Conservation (phyloP, 257 asterid genomes). For the Nicotiana benthamiana region DNA sequence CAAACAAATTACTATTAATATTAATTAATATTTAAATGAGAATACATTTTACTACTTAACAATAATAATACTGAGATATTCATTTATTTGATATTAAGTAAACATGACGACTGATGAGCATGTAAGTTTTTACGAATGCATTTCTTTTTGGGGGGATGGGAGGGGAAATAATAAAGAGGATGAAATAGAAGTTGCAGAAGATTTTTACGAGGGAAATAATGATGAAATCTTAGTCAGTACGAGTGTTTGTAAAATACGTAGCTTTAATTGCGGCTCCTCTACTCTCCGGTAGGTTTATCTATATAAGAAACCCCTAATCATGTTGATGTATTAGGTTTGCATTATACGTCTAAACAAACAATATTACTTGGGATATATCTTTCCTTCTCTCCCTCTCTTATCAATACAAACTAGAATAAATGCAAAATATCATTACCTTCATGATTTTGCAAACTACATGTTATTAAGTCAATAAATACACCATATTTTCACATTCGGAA, state of each 20-base stretch:
- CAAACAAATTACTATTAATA: too few relatives aligned
- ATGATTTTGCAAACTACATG: too few relatives aligned
- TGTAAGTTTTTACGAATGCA: not conserved
- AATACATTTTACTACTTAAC: too few relatives aligned
- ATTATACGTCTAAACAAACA: not conserved
- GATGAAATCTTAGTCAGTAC: not conserved
- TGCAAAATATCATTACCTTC: too few relatives aligned
- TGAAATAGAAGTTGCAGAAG: not conserved
- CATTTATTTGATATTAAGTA: not conserved
- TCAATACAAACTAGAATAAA: too few relatives aligned
- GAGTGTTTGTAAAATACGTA: not conserved
- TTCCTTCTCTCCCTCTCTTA: too few relatives aligned
- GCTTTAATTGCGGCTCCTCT: not conserved
- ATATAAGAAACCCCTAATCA: not conserved
- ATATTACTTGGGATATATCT: not conserved
- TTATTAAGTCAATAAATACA: too few relatives aligned
- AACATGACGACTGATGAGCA: not conserved
- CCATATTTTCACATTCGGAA: too few relatives aligned
- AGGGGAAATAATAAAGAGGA: not conserved
- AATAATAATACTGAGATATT: not conserved
- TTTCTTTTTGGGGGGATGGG: not conserved
- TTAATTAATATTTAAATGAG: too few relatives aligned
- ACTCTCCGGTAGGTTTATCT: not conserved
- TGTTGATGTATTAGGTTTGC: not conserved
- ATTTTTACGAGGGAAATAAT: not conserved